Conservation (phyloP, 352 stramenopile species). For the Globisporangium apiculatum region DNA sequence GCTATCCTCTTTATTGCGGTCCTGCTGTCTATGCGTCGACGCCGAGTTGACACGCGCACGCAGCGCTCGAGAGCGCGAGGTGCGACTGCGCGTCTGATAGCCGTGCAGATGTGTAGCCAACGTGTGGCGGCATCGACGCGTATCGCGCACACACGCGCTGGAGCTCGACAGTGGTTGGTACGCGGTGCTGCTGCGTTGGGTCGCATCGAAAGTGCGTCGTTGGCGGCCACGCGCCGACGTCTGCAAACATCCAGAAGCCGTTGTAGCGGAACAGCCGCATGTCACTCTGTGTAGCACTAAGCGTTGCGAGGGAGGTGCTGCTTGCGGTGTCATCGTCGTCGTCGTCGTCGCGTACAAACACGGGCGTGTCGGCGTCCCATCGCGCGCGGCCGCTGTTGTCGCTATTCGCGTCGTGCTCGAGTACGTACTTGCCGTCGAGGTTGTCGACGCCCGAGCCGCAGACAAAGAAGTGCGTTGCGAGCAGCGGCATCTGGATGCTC, state of each 20-base stretch:
- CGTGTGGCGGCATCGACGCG: conserved; percentile 23
- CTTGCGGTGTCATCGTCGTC: conserved; percentile 7
- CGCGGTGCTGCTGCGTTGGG: conserved; percentile 30
- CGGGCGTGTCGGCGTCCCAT: conserved; percentile 27
- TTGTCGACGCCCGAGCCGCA: conserved; percentile 32
- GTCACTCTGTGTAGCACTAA: conserved; percentile 15
- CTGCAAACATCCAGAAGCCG: conserved; percentile 61
- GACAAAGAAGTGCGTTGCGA: conserved; percentile 32
- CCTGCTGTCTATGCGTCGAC: too few species aligned
- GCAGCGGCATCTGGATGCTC: too few species aligned
- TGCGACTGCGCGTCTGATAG: conserved; percentile 6
- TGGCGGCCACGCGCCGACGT: conserved; percentile 46
- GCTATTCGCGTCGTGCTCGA: conserved; percentile 7
- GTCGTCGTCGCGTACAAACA: conserved; percentile 40
- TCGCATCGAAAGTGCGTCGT: conserved; percentile 58
- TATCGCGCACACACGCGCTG: conserved; percentile 21
- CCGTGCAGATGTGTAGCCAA: conserved; percentile 33
- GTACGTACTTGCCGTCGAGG: conserved; percentile 53
- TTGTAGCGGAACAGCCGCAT: conserved; percentile 55
- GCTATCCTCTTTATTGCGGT: too few species aligned
- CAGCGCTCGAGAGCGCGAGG: conserved; percentile 16
- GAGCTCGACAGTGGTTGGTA: conserved; percentile 8
- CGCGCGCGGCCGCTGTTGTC: conserved; percentile 11
- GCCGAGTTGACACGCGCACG: too few species aligned
- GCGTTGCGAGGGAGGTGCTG: background rate